Base-by-base conservation (phyloP, 2,329 filamentous ascomycete genomes). In the Bretziella fagacearum region DNA sequence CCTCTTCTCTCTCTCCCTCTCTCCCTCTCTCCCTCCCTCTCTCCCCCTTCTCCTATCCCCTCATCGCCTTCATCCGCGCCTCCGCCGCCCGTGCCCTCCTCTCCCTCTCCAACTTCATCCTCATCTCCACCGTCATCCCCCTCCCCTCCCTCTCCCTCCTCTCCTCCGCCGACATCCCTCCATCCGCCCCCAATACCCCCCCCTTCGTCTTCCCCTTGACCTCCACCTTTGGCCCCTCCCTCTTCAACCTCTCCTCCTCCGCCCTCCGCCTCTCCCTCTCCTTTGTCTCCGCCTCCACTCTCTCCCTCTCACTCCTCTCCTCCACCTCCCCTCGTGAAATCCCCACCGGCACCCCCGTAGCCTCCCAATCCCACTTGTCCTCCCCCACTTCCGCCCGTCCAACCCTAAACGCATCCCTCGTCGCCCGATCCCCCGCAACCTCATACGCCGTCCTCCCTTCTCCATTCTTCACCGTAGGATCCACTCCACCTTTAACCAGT, bases 381-480 rank as follows among this genome's bases (percentile, higher is more conserved):
- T 93, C 85, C 13, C 86, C 87, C 1, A 95, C 68, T 57, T 93
- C 82, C 26, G 75, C 72, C 5, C 91, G 81, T 3, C 86, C 85
- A 2, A 95, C 76, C 2, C 91, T 81, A 64, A 98, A 98, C 0
- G 87, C 84, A 58, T 96, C 87, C 1, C 89, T 77, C 0, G 87
- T 95, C 2, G 79, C 63, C 3, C 86, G 76, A 59, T 96, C 27
- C 35, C 89, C 85, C 1, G 84, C 77, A 1, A 98, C 72, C 47
- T 93, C 85, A 59, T 93, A 96, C 0, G 91, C 64, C 1, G 84
- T 82, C 59, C 82, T 86, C n/a, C 81, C 82, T 52, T 95, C 85
- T 2, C 61, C 66, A 57, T 82, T 94, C 22, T 62, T 60, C 1
- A 79, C 47, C 0, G 77, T 78, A 0, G 91, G 91, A 55, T 94